phyloP scores from a whole-genome alignment of 1,284 basidiomycete species.

The Pyrrhoderma noxium region DNA sequence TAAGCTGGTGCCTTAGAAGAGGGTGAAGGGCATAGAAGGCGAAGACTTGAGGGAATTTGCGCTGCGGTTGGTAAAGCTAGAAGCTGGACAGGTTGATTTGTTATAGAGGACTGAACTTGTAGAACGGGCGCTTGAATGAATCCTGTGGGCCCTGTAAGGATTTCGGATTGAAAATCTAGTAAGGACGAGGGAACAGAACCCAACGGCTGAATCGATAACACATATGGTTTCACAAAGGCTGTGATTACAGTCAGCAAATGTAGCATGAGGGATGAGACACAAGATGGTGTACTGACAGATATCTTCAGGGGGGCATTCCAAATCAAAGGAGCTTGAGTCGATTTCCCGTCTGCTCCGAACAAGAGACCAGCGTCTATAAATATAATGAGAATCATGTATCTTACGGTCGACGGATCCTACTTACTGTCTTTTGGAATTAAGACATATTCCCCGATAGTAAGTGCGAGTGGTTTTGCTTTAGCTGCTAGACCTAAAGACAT shows the following conservation, averaged over 20 bases:
- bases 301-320: conserved; percentile 84
- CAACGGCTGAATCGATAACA: conserved; percentile 73
- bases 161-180: conserved; percentile 26
- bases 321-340: conserved; percentile 52
- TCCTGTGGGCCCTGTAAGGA: conserved; percentile 24
- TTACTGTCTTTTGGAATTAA: conserved; percentile 78
- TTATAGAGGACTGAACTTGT: conserved; percentile 76
- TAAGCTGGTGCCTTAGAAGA: conserved; percentile 53
- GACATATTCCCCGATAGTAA: conserved; percentile 61
- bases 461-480: conserved; percentile 61
- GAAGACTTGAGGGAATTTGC: conserved; percentile 23
- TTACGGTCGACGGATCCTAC: conserved; percentile 25
- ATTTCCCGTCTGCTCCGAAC: conserved; percentile 64
- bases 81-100: conserved; percentile 57
- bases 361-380: conserved; percentile 64
- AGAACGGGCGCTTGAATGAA: conserved; percentile 51
- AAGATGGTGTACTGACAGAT: conserved; percentile 40
- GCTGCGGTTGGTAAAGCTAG: conserved; percentile 56
- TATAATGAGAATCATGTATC: conserved; percentile 2
- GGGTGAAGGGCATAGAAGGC: conserved; percentile 49
- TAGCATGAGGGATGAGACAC: not conserved
- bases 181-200: conserved; percentile 43
- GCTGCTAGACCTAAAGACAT: conserved; percentile 78
- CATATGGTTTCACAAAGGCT: conserved; percentile 81
- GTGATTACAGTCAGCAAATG: too few species aligned